Evolutionary conservation across 371 early-diverging fungal genomes (phyloP), one percentile per base, ranked within the genome.

Genomic region (Mucor plumbeus): DNA sequence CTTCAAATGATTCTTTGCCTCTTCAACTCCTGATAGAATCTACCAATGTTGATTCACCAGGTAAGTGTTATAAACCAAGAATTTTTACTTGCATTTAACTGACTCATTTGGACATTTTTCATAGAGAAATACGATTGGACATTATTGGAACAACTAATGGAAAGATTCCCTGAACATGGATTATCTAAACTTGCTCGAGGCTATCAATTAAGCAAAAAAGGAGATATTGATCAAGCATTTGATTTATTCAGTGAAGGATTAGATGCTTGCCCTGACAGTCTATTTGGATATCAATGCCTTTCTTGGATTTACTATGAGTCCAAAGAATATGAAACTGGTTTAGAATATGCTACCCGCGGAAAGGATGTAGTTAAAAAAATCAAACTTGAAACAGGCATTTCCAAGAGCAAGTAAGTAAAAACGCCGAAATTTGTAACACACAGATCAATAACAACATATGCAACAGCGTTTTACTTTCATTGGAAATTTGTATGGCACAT

Each of bases 401-500:
- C 64, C 0, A 75, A 83, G 17, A 64, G 78, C 13, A 82, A 76
- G 87, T 83, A 78, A 63, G 70, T 35, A 56, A 35, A 26, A 26
- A 26, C 26, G 26, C 26, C 26, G 3, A 26, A 26, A 1, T 26
- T 26, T 26, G 26, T 26, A 3, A 1, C 26, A 26, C 1, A 26
- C 26, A 26, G 3, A 26, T 26, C 26, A 26, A 26, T 26, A 26
- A 26, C 26, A 26, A 19, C 26, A 35, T 41, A 3, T 35, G 19
- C 33, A 11, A 4, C 66, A 88, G 88, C n/a, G 76, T 85, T 58
- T 65, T 78, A 19, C 69, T 75, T 8, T 90, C 90, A 0, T 77
- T 88, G 64, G 88, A 89, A 43, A 64, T 89, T 26, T 84, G 84
- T 64, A 81, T 90, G 75, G 93, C 91, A 1, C 78, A 83, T 62